Percentiles rank a stretch among this genome's conserved stretches.
Conservation (phyloP, 1,284 basidiomycete species). For the Cryptococcus hybrid region DNA sequence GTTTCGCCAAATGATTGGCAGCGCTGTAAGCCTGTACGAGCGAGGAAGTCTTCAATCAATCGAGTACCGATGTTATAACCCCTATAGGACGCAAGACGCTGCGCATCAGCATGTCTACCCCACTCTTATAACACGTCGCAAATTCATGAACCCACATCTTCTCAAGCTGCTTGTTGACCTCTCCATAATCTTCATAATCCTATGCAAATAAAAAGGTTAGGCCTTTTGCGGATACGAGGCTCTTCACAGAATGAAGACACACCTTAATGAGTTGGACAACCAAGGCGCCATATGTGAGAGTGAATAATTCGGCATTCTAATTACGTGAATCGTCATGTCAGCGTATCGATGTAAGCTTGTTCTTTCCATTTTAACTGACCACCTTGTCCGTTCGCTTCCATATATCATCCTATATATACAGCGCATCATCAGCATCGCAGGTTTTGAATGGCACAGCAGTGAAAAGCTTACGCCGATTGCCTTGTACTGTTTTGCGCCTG, state of each 20-base stretch:
- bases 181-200: conserved; percentile 96
- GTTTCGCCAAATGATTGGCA: conserved; percentile 92
- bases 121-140: too few species aligned
- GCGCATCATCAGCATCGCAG: neutral
- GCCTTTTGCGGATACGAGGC: neutral
- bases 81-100: conserved; percentile 54
- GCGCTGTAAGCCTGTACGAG: conserved; percentile 76
- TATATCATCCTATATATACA: conserved; percentile 63
- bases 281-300: conserved; percentile 97
- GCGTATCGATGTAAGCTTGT: neutral
- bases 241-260: neutral
- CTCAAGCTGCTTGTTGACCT: conserved; percentile 66
- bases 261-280: conserved; percentile 94
- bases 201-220: conserved; percentile 4
- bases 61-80: conserved; percentile 98
- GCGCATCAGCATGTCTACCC: too few species aligned
- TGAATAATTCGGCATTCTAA: conserved; percentile 95
- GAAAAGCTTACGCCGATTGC: conserved; percentile 40
- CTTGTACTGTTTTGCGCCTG: conserved; percentile 46
- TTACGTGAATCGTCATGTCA: neutral
- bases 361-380: conserved; percentile 52
- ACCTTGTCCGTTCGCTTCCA: conserved; percentile 94
- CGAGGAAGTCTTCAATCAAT: conserved; percentile 96
- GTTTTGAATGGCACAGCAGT: neutral
- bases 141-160: conserved; percentile 54